A percentile compares a stretch with the other conserved stretches of the same genome.
Evolutionary conservation across 257 asterid species (phyloP).

Genomic region (Solanum corneliomulleri): DNA sequence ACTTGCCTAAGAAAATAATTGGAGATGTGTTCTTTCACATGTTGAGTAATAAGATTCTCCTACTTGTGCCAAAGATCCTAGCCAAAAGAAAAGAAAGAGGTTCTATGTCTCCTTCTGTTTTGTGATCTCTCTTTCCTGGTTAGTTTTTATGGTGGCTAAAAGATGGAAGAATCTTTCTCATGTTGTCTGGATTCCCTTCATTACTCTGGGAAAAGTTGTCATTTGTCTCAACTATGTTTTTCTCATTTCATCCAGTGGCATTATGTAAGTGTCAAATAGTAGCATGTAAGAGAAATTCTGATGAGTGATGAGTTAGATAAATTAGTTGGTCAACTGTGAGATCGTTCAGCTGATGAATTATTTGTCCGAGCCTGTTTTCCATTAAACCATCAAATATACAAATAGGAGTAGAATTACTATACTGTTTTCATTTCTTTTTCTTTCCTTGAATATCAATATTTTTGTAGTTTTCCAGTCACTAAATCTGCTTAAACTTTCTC

Average conservation of each 20-base stretch:
- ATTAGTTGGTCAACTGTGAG: not conserved
- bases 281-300: not conserved
- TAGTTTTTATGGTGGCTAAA: not conserved
- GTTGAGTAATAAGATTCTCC: not conserved
- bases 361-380: not conserved
- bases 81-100: not conserved
- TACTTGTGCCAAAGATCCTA: not conserved
- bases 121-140: not conserved
- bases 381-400: not conserved
- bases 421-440: not conserved
- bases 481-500: constrained; percentile 3
- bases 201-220: not conserved
- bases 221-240: not conserved
- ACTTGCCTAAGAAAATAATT: not conserved
- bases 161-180: not conserved
- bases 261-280: not conserved
- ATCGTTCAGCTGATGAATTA: not conserved
- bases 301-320: not conserved
- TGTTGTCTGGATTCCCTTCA: not conserved
- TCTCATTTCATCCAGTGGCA: not conserved
- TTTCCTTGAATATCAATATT: not conserved
- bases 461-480: constrained; percentile 7
- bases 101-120: not conserved
- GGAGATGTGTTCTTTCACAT: not conserved
- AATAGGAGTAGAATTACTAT: not conserved